phyloP scores from a whole-genome alignment of 2,329 filamentous ascomycete species.

The Exophiala sp. region DNA sequence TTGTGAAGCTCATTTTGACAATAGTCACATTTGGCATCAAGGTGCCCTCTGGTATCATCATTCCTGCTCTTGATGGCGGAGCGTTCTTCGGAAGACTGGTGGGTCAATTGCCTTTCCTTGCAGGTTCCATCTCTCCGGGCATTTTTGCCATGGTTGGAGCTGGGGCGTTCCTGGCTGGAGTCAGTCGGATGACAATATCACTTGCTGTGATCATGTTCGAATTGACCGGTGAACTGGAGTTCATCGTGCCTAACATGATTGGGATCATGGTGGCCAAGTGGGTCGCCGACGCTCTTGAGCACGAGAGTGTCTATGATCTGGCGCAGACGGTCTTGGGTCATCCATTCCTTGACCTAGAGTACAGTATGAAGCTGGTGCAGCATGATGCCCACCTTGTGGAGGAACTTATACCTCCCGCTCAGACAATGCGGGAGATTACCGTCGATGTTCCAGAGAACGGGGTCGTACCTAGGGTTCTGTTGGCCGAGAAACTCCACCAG shows the following conservation, averaged over 20 bases:
- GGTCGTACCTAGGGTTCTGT: constrained; percentile 38
- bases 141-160: constrained; percentile 59
- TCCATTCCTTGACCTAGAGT: constrained; percentile 53
- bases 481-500: constrained; percentile 44
- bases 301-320: constrained; percentile 53
- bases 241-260: constrained; percentile 54
- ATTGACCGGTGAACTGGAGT: constrained; percentile 54
- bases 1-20: constrained; percentile 52
- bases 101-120: constrained; percentile 51
- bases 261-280: constrained; percentile 56
- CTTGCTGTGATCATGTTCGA: constrained; percentile 58
- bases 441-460: constrained; percentile 43
- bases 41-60: constrained; percentile 56
- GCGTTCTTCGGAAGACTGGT: constrained; percentile 54
- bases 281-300: constrained; percentile 50
- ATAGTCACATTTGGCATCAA: constrained; percentile 56
- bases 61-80: constrained; percentile 53
- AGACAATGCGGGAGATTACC: constrained; percentile 54
- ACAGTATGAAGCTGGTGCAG: constrained; percentile 38
- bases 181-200: constrained; percentile 54
- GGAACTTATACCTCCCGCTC: constrained; percentile 47
- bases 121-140: constrained; percentile 46
- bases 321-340: constrained; percentile 55
- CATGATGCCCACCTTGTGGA: constrained; percentile 37
- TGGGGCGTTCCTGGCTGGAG: constrained; percentile 54